Conservation (phyloP, 495 filamentous ascomycete genomes). For the Sabuloglossum arenarium region DNA sequence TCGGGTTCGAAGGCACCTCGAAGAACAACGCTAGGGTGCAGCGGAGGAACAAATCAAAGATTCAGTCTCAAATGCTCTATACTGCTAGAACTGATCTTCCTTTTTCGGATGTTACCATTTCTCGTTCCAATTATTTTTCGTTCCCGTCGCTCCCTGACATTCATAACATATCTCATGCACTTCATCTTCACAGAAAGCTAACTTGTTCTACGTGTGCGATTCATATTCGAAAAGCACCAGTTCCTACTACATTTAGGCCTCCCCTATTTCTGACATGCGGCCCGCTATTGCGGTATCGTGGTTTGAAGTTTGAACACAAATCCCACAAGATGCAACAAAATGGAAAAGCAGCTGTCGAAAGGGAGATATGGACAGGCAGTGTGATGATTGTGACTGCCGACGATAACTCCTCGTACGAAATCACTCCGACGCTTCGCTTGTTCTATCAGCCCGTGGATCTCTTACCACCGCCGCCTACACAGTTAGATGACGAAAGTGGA, state of each 20-base stretch:
- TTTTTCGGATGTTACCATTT: background rate
- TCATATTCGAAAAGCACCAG: constrained; percentile 1
- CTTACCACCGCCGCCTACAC: constrained; percentile 54
- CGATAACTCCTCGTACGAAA: constrained; percentile 58
- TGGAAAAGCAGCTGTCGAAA: constrained; percentile 21
- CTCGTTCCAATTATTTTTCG: background rate
- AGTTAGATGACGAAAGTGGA: constrained; percentile 38
- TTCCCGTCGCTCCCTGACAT: background rate
- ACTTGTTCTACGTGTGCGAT: background rate
- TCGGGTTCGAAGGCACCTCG: background rate
- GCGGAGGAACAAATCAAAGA: background rate
- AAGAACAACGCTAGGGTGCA: background rate
- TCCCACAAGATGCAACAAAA: constrained; percentile 23
- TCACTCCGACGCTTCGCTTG: constrained; percentile 51
- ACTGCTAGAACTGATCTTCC: background rate
- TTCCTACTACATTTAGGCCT: constrained; percentile 51
- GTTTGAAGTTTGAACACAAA: constrained; percentile 29
- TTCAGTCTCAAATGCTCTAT: background rate
- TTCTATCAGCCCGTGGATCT: constrained; percentile 77
- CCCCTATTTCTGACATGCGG: constrained; percentile 73
- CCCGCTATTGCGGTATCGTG: constrained; percentile 72
- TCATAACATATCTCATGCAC: constrained; percentile 1
- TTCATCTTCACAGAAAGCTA: constrained; percentile 18
- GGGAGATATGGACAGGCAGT: constrained; percentile 79
- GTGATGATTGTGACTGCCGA: constrained; percentile 89